Conservation (phyloP, 768 basidiomycete genomes). For the Leccinum subgranulosum region DNA sequence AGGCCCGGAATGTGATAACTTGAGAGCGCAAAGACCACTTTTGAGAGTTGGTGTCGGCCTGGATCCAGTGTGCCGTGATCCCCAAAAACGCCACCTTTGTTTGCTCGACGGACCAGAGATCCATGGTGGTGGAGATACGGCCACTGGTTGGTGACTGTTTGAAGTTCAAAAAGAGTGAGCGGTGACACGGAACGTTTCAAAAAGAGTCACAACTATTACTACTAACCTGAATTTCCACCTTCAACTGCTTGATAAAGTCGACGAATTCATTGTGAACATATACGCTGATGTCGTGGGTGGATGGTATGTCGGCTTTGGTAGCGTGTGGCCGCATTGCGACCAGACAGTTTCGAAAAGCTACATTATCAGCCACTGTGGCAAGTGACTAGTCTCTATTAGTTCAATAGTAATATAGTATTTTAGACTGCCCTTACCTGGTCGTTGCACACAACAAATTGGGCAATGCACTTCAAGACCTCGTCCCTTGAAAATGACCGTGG, state of each 20-base stretch:
- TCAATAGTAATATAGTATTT: too few relatives aligned
- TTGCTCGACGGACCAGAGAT: not conserved
- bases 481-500: too few relatives aligned
- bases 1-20: too few relatives aligned
- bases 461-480: too few relatives aligned
- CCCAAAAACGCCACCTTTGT: not conserved
- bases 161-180: not conserved
- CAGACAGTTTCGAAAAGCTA: not conserved
- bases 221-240: not conserved
- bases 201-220: too few relatives aligned
- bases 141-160: not conserved
- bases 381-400: not conserved
- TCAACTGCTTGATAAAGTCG: not conserved
- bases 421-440: too few relatives aligned
- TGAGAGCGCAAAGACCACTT: too few relatives aligned
- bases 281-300: not conserved
- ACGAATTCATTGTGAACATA: not conserved
- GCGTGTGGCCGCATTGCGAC: not conserved
- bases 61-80: too few relatives aligned
- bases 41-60: accelerated
- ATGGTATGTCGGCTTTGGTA: not conserved
- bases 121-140: not conserved
- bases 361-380: not conserved
- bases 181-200: not conserved
- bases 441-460: too few relatives aligned